Evolutionary conservation across 306 rosid genomes (phyloP).

Genomic region (Cucurbita moschata): DNA sequence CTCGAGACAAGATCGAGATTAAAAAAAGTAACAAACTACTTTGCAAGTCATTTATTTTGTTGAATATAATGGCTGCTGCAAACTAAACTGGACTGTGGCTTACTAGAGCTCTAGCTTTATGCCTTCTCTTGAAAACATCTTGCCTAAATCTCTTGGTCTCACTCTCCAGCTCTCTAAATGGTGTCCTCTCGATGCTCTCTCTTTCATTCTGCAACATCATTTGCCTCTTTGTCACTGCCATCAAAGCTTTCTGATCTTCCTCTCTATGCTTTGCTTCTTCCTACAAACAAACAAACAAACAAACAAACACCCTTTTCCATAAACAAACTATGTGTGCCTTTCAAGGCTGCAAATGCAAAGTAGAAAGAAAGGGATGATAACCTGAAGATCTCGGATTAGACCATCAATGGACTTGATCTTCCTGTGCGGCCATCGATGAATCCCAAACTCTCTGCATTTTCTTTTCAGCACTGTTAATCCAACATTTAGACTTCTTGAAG

Average conservation of each 20-base stretch:
- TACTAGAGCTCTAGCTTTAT: constrained; percentile 46
- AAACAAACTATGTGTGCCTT: constrained; percentile 7
- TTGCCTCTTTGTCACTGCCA: constrained; percentile 56
- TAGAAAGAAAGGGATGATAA: constrained; percentile 18
- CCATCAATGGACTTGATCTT: constrained; percentile 78
- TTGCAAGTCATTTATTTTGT: background rate
- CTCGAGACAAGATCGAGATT: too few species aligned
- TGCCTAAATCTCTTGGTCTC: constrained; percentile 87
- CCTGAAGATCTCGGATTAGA: constrained; percentile 89
- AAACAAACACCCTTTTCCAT: background rate
- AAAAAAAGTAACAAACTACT: background rate
- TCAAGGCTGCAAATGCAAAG: background rate
- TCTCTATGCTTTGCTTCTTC: constrained; percentile 50
- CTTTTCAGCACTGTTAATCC: constrained; percentile 82
- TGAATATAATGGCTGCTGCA: background rate
- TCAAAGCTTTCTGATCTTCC: constrained; percentile 37
- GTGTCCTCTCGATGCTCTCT: constrained; percentile 60
- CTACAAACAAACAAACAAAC: constrained; percentile 18
- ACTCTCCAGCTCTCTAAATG: constrained; percentile 57
- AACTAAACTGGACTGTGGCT: constrained; percentile 17
- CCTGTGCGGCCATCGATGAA: constrained; percentile 94
- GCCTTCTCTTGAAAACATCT: constrained; percentile 89
- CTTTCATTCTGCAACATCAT: constrained; percentile 64
- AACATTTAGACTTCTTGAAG: constrained; percentile 58
- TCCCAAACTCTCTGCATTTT: constrained; percentile 87